Evolutionary conservation across 2,329 filamentous ascomycete species (phyloP), one percentile per base, ranked within the genome.

Genomic region (Ophiostoma pallidulum): DNA sequence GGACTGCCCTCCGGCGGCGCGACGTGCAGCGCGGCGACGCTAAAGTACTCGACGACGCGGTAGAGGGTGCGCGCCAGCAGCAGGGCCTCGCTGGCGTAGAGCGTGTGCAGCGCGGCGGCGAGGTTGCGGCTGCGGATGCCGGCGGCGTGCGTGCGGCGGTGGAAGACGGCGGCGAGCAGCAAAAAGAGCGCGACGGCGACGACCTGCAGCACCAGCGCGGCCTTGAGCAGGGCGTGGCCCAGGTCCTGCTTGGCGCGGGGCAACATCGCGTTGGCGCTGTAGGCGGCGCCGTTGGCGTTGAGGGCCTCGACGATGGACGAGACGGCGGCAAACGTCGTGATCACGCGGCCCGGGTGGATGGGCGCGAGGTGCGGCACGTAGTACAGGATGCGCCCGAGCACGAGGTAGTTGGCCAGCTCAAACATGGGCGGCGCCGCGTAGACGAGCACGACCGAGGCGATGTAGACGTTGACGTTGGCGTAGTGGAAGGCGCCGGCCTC

Each of bases 321-420:
- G 33, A 77, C 56, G 3, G 59, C 62, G 12, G 69, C 69, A 50
- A 78, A 77, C 4, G 63, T 70, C 3, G 61, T 57, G 12, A 74
- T 55, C 22, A 75, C 69, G 16, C 62, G 62, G 47, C 62, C 62
- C 0, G 72, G 67, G 14, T 69, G 65, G n/a, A 77, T 58, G 0
- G 78, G 78, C 0, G 78, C 67, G 45, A 73, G 67, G 57, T 78
- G 75, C 0, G 80, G 80, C 2, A 82, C 68, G 60, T 82, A 84
- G 62, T 74, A 74, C 22, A 84, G 67, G 10, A 80, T 66, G 2
- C 79, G 73, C 4, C 74, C 74, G 45, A 84, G 73, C 50, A 82
- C 68, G 56, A 80, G 73, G 61, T 83, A 84, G 62, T 83, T 82
- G 50, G 74, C 71, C 4, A 80, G 72, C 51, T 80, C 77, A 43